Evolutionary conservation across 2,329 filamentous ascomycete genomes (phyloP).

Genomic region (Cordyceps sp.): DNA sequence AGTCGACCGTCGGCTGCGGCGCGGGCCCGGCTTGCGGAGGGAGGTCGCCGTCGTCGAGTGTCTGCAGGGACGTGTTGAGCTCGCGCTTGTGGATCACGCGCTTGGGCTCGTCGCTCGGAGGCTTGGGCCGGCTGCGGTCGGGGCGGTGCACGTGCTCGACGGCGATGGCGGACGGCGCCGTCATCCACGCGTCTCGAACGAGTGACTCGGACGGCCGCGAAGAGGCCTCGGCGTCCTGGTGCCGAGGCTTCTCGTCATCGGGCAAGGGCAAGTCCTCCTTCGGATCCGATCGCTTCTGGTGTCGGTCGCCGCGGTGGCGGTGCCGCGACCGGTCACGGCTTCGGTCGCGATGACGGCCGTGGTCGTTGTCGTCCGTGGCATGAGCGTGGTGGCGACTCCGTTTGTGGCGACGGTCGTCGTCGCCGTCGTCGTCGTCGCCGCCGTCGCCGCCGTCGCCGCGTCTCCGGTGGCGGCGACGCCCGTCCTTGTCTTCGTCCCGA

Average conservation of each 20-base stretch:
- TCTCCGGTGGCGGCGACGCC: constrained; percentile 17
- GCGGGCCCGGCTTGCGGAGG: constrained; percentile 10
- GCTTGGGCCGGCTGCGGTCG: constrained; percentile 33
- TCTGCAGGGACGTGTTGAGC: constrained; percentile 51
- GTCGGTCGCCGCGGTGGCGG: constrained; percentile 7
- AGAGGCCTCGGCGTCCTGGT: constrained; percentile 8
- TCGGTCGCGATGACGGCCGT: constrained; percentile 18
- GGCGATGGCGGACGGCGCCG: constrained; percentile 63
- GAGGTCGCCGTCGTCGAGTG: constrained; percentile 32
- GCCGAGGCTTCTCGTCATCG: constrained; percentile 26
- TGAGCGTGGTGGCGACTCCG: too few relatives aligned
- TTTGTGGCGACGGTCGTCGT: constrained; percentile 43
- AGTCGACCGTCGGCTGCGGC: constrained; percentile 44
- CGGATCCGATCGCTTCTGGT: constrained; percentile 26
- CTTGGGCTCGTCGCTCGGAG: constrained; percentile 40
- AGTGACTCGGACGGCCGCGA: constrained; percentile 16
- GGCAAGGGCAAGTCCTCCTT: constrained; percentile 34
- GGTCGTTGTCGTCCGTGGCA: constrained; percentile 36
- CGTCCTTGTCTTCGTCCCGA: constrained; percentile 9
- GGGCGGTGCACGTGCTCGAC: constrained; percentile 65
- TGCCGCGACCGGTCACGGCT: constrained; percentile 26
- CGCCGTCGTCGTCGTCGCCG: constrained; percentile 29
- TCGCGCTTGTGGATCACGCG: constrained; percentile 66
- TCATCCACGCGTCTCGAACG: constrained; percentile 87
- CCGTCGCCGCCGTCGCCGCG: constrained; percentile 26